Percentiles rank a stretch among this genome's conserved stretches.
Conservation (phyloP, 2,329 filamentous ascomycete species). For the Apiospora kogelbergensis region DNA sequence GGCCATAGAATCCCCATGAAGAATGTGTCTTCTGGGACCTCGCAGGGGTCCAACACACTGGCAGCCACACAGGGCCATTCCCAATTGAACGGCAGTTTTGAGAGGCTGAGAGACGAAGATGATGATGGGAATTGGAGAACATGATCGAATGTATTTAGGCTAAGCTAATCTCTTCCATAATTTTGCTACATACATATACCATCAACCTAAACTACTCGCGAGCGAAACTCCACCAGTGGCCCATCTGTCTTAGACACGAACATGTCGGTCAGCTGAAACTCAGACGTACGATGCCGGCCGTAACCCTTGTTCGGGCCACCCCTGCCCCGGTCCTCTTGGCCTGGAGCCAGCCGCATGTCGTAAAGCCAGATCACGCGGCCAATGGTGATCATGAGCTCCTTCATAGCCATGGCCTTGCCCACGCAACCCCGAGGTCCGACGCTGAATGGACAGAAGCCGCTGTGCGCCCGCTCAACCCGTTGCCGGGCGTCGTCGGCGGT, state of each 20-base stretch:
- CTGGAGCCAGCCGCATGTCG: conserved; percentile 15
- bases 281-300: not conserved
- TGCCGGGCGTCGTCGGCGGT: not conserved
- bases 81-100: not conserved
- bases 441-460: conserved; percentile 37
- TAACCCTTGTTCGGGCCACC: not conserved
- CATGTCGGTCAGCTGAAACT: conserved; percentile 9
- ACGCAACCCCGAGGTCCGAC: conserved; percentile 39
- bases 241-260: conserved; percentile 10
- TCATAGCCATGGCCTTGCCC: conserved; percentile 30
- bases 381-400: conserved; percentile 12
- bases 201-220: not conserved
- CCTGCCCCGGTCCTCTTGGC: conserved; percentile 21
- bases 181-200: too few species aligned
- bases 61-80: not conserved
- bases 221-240: not conserved
- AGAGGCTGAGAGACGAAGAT: not conserved
- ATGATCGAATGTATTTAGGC: not conserved
- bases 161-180: too few species aligned
- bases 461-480: conserved; percentile 15
- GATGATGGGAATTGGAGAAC: not conserved
- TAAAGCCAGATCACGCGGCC: not conserved
- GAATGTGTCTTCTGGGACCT: not conserved
- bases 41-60: not conserved
- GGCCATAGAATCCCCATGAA: not conserved